Percentiles rank a stretch among this genome's conserved stretches.
Conservation (phyloP, 495 filamentous ascomycete species). For the Staphylotrichum longicolle region DNA sequence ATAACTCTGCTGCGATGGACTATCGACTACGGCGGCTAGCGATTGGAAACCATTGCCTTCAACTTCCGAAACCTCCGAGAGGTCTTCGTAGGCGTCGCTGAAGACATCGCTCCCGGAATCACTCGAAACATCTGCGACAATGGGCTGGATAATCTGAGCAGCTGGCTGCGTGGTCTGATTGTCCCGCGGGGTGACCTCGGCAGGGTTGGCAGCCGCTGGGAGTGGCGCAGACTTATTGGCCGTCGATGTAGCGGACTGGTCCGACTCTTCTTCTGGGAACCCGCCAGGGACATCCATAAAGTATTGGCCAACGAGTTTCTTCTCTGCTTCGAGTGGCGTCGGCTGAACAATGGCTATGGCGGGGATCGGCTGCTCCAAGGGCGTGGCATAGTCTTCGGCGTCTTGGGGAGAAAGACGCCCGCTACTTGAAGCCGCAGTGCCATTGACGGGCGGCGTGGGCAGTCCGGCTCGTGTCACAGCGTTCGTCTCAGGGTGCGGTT, state of each 20-base stretch:
- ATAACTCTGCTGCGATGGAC: constrained; percentile 35
- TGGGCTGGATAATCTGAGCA: not conserved
- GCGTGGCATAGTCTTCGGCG: constrained; percentile 16
- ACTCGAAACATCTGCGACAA: constrained; percentile 23
- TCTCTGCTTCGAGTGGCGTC: constrained; percentile 29
- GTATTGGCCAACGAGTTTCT: constrained; percentile 18
- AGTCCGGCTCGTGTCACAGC: not conserved
- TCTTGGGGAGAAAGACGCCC: not conserved
- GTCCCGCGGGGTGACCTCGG: not conserved
- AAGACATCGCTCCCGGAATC: constrained; percentile 63
- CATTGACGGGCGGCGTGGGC: constrained; percentile 1
- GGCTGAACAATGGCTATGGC: constrained; percentile 41
- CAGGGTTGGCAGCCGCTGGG: not conserved
- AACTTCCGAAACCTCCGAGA: constrained; percentile 47
- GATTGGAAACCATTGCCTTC: constrained; percentile 77
- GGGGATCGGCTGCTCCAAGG: constrained; percentile 27
- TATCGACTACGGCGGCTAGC: constrained; percentile 78
- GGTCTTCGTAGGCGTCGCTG: constrained; percentile 82
- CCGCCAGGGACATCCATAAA: constrained; percentile 44
- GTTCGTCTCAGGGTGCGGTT: not conserved
- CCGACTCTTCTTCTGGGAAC: constrained; percentile 43
- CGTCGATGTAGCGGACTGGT: constrained; percentile 17
- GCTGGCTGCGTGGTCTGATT: not conserved
- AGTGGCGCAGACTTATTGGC: not conserved
- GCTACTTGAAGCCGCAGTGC: not conserved